phyloP scores from a whole-genome alignment of 75 land plant species.

The Cryptomeria japonica region DNA sequence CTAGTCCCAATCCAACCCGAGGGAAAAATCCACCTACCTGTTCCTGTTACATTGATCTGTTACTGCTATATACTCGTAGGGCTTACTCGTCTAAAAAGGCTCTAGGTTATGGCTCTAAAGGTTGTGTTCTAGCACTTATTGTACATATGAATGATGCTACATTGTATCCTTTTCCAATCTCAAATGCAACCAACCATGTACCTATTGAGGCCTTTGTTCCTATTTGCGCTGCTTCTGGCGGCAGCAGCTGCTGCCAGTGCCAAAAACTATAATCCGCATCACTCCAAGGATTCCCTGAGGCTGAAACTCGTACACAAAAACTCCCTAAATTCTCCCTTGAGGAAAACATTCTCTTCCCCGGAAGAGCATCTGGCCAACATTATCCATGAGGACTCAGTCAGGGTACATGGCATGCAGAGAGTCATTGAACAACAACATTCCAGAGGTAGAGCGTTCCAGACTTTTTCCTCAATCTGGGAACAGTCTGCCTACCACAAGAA shows the following conservation, averaged over 20 bases:
- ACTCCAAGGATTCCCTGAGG: slow-evolving; percentile 1
- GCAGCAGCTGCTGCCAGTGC: background rate
- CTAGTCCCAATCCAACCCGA: background rate
- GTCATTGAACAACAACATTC: background rate
- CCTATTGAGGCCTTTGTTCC: background rate
- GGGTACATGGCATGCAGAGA: background rate
- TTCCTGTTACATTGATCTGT: background rate
- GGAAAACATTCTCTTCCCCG: slow-evolving; percentile 1
- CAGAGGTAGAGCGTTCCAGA: background rate
- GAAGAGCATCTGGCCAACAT: slow-evolving; percentile 1
- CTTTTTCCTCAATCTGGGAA: background rate
- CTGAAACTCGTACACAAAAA: slow-evolving; percentile 10
- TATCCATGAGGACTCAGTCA: slow-evolving; percentile 7
- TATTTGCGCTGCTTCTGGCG: slow-evolving; percentile 9
- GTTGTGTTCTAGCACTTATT: background rate
- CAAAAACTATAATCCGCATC: too few species aligned
- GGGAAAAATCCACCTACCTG: background rate
- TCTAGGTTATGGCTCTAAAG: background rate
- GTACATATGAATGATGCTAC: background rate
- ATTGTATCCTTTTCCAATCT: slow-evolving; percentile 2
- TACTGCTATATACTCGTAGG: background rate
- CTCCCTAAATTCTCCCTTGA: slow-evolving; percentile 8
- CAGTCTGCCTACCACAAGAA: background rate
- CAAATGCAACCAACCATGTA: background rate
- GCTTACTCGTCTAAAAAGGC: background rate